Evolutionary conservation across 495 filamentous ascomycete species (phyloP).

Genomic region (Trichoderma gamsii): DNA sequence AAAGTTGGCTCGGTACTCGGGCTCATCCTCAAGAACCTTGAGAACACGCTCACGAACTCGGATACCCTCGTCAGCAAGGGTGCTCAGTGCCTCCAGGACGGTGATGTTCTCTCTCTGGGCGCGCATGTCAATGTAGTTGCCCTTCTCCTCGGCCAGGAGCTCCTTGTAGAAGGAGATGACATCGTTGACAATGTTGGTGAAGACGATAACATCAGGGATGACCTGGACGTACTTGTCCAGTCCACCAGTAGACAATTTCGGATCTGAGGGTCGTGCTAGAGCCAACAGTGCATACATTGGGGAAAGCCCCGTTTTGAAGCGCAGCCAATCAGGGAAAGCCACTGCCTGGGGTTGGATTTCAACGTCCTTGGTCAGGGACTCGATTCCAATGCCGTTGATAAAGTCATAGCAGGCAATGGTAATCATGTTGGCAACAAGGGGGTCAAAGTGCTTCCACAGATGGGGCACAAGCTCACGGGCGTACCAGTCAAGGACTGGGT

Average conservation of each 20-base stretch:
- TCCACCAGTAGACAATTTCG: neutral
- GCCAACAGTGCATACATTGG: neutral
- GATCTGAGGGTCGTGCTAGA: conserved; percentile 4
- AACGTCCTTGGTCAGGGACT: neutral
- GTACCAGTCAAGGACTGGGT: conserved; percentile 3
- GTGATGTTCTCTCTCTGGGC: neutral
- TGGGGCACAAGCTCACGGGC: neutral
- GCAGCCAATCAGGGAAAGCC: conserved; percentile 1
- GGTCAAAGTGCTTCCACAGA: conserved; percentile 8
- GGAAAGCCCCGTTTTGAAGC: conserved; percentile 7
- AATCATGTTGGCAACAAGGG: conserved; percentile 6
- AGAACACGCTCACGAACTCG: neutral
- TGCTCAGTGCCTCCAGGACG: neutral
- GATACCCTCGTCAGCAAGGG: neutral
- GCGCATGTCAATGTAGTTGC: conserved; percentile 6
- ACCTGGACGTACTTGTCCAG: neutral
- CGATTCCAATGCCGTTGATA: conserved; percentile 1
- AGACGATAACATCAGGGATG: conserved; percentile 9
- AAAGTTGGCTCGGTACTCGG: neutral
- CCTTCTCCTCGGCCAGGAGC: neutral
- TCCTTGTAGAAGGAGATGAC: conserved; percentile 1
- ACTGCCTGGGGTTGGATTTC: neutral
- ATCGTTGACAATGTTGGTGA: conserved; percentile 8
- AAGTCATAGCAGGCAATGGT: conserved; percentile 4
- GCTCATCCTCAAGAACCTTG: neutral